Percentiles rank a stretch among this genome's conserved stretches.
Conservation (phyloP, 345 rosid species). For the Zanthoxylum bungeanum region DNA sequence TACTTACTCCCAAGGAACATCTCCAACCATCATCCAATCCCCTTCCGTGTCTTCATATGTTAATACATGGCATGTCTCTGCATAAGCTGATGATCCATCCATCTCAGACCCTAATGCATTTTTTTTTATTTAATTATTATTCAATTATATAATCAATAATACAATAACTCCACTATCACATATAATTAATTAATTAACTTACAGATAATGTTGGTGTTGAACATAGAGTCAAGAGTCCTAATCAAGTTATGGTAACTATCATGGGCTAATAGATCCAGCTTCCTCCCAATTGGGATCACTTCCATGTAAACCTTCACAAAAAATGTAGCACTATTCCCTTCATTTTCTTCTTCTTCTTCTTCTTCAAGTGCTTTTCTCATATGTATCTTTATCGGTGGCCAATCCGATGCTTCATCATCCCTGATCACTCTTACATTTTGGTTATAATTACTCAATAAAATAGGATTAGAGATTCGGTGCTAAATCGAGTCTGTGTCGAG, state of each 20-base stretch:
- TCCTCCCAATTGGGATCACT: slow-evolving; percentile 94
- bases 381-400: slow-evolving; percentile 31
- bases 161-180: too few relatives aligned
- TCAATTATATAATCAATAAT: too few relatives aligned
- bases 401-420: slow-evolving; percentile 35
- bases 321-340: slow-evolving; percentile 65
- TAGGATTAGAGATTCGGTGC: too few relatives aligned
- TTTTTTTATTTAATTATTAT: too few relatives aligned
- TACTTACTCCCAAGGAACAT: slow-evolving; percentile 99
- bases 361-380: slow-evolving; percentile 23
- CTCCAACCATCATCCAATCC: slow-evolving; percentile 98
- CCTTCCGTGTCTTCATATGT: slow-evolving; percentile 97
- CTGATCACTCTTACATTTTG: slow-evolving; percentile 14
- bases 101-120: slow-evolving; percentile 69
- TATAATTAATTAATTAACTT: too few relatives aligned
- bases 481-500: too few relatives aligned
- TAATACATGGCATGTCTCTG: slow-evolving; percentile 62
- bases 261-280: slow-evolving; percentile 72
- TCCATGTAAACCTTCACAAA: slow-evolving; percentile 97
- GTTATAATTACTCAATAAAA: neutral
- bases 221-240: slow-evolving; percentile 75
- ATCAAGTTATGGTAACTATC: slow-evolving; percentile 69
- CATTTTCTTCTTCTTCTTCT: slow-evolving; percentile 58
- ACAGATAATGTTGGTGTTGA: slow-evolving; percentile 76
- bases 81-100: slow-evolving; percentile 43